Conservation (phyloP, 2,329 filamentous ascomycete species). For the Claviceps cyperi region DNA sequence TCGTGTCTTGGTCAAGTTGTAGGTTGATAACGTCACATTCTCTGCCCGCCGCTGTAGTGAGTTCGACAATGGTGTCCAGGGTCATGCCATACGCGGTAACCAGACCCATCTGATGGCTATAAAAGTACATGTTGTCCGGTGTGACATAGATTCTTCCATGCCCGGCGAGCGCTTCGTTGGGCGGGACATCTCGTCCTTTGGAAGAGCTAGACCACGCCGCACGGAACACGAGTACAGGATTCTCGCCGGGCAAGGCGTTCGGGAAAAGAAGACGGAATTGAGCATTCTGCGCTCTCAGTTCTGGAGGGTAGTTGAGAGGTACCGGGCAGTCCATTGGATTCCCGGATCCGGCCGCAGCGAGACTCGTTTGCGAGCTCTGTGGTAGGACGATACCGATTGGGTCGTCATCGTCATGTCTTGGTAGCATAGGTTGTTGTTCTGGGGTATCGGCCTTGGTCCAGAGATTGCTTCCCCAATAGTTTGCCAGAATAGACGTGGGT, state of each 20-base stretch:
- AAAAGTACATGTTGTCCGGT: conserved; percentile 80
- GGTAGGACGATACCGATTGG: conserved; percentile 27
- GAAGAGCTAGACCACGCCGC: conserved; percentile 63
- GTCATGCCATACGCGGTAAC: conserved; percentile 69
- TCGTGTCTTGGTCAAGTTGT: conserved; percentile 51
- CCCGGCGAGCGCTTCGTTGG: conserved; percentile 34
- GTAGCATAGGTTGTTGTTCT: conserved; percentile 16
- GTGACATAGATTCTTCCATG: conserved; percentile 78
- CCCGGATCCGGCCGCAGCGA: conserved; percentile 14
- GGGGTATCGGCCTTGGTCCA: conserved; percentile 37
- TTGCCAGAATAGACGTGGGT: conserved; percentile 77
- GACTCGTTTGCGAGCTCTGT: conserved; percentile 15
- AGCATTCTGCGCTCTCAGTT: conserved; percentile 73
- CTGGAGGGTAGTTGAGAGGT: conserved; percentile 63
- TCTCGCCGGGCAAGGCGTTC: conserved; percentile 59
- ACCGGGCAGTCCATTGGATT: conserved; percentile 37
- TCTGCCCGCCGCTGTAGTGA: conserved; percentile 75
- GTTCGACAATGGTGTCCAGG: conserved; percentile 67
- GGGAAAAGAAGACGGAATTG: conserved; percentile 91
- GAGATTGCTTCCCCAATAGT: conserved; percentile 81
- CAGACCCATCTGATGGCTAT: conserved; percentile 85
- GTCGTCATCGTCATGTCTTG: conserved; percentile 23
- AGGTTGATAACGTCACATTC: conserved; percentile 90
- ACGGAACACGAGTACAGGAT: conserved; percentile 80
- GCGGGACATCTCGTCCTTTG: conserved; percentile 25